Base-by-base conservation (phyloP, 352 stramenopile genomes). In the Globisporangium canariense region DNA sequence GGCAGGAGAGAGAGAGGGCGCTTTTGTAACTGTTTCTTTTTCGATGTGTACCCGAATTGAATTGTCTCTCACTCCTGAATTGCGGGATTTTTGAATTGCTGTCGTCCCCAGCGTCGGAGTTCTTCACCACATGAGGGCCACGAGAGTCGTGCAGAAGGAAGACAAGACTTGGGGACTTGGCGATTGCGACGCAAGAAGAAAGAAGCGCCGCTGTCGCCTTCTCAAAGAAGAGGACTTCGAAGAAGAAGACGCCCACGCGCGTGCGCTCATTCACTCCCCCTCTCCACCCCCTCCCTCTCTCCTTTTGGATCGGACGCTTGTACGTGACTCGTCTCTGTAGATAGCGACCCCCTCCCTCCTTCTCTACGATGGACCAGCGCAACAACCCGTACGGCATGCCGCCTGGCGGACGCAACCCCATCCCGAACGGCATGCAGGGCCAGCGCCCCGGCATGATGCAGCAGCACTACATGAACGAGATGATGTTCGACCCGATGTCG, bases 381-480 rank as follows among this genome's bases (percentile, higher is more conserved):
- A 88, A 84, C 54, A 88, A 84, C 57, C 75, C 71, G 65, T 90
- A 90, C 67, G 81, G 77, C 56, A 70, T 90, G 56, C 79, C 76
- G 40, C 65, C 64, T 0, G 74, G 71, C 20, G 78, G 80, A 28
- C 66, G 61, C 5, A 75, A 71, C 20, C 53, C 68, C 13, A 57
- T 76, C 41, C 71, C 77, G 13, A 77, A 74, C 64, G 66, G 74
- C 61, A 79, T 88, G 74, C 69, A 71, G 52, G 32, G 28, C 30
- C 61, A 80, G 59, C 78, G 79, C 47, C 63, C 63, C 3, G 63
- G 63, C 47, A 79, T 80, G 63, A 79, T 77, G 56, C 77, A 76
- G 66, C 78, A 81, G 67, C 77, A 84, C 59, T 92, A 89, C 64
- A 88, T 90, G 79, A 78, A 78, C 70, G 81, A 92, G 57, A 88